These are phyloP conservation scores for Candida mattraensis DNA, from an alignment of 805 yeast species.

Conservation along the genomic window DNA sequence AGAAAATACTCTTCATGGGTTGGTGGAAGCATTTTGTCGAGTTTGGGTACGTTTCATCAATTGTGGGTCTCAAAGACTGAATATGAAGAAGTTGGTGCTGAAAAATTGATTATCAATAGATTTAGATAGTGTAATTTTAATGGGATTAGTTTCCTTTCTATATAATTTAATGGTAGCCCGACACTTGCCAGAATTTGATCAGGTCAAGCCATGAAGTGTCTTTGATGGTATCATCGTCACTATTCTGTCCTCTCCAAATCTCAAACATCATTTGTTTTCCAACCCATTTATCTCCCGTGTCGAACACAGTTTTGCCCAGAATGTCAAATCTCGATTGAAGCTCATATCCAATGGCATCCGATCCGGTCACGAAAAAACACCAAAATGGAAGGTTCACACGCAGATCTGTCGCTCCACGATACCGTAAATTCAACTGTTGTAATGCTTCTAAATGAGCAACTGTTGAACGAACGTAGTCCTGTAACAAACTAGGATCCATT, in stretches of 20 bases:
- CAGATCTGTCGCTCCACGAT: constrained; percentile 22
- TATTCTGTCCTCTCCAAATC: constrained; percentile 45
- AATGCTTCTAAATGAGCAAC: constrained; percentile 37
- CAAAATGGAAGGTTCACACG: constrained; percentile 45
- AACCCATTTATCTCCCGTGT: constrained; percentile 49
- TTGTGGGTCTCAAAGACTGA: constrained; percentile 89
- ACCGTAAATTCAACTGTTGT: constrained; percentile 19
- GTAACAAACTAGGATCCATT: constrained; percentile 35
- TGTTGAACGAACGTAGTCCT: constrained; percentile 35
- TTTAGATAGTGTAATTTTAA: constrained; percentile 67
- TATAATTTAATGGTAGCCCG: constrained; percentile 28
- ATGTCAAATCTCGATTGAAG: constrained; percentile 36
- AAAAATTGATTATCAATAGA: constrained; percentile 74
- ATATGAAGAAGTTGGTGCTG: constrained; percentile 85
- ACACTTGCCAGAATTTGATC: constrained; percentile 52
- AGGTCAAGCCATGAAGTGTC: constrained; percentile 52
- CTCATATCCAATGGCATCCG: constrained; percentile 36
- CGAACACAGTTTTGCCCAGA: constrained; percentile 34
- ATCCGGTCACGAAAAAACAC: constrained; percentile 46
- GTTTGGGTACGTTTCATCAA: constrained; percentile 93
- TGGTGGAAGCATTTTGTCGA: constrained; percentile 86
- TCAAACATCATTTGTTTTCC: constrained; percentile 54
- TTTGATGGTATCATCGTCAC: constrained; percentile 21
- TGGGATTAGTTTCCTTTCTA: no score
- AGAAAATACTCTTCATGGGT: constrained; percentile 84